These are phyloP conservation scores for Camptophora hylomeconis DNA, from an alignment of 2,329 filamentous ascomycete genomes.

Conservation along the genomic window DNA sequence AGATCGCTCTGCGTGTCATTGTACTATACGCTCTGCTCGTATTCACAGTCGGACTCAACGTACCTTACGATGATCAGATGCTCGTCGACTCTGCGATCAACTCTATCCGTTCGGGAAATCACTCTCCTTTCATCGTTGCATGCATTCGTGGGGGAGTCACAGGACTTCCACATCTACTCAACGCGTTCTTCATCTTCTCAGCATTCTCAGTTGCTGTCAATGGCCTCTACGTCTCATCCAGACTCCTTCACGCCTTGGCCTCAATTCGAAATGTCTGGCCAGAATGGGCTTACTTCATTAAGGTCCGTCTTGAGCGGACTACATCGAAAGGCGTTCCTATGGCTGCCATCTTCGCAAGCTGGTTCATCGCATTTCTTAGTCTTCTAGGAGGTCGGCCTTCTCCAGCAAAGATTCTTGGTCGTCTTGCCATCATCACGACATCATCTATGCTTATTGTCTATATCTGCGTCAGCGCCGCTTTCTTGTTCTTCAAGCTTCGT, in stretches of 20 bases:
- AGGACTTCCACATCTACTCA: constrained; percentile 29
- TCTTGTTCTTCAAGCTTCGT: constrained; percentile 3
- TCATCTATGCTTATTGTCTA: constrained; percentile 4
- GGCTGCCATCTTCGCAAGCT: constrained; percentile 25
- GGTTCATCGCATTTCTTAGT: constrained; percentile 26
- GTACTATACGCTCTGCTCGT: constrained; percentile 29
- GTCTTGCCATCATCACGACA: constrained; percentile 1
- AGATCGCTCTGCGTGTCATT: constrained; percentile 31
- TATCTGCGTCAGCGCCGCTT: constrained; percentile 2
- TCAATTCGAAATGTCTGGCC: constrained; percentile 20
- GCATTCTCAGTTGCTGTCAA: constrained; percentile 31
- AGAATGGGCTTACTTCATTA: constrained; percentile 17
- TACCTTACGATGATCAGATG: constrained; percentile 28
- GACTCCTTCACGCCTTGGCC: constrained; percentile 32
- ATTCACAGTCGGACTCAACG: constrained; percentile 30
- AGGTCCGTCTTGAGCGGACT: constrained; percentile 23
- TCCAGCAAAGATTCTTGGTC: constrained; percentile 3
- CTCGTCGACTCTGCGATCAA: constrained; percentile 18
- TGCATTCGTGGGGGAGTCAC: constrained; percentile 27
- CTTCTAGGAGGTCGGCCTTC: constrained; percentile 1
- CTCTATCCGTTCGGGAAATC: constrained; percentile 18
- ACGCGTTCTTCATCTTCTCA: constrained; percentile 33
- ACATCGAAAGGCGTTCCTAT: constrained; percentile 25
- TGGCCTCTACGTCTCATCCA: constrained; percentile 29
- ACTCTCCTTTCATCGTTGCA: constrained; percentile 28